Percentiles rank a stretch among this genome's conserved stretches.
Conservation (phyloP, 2,329 filamentous ascomycete species). For the Monosporascus sp. region DNA sequence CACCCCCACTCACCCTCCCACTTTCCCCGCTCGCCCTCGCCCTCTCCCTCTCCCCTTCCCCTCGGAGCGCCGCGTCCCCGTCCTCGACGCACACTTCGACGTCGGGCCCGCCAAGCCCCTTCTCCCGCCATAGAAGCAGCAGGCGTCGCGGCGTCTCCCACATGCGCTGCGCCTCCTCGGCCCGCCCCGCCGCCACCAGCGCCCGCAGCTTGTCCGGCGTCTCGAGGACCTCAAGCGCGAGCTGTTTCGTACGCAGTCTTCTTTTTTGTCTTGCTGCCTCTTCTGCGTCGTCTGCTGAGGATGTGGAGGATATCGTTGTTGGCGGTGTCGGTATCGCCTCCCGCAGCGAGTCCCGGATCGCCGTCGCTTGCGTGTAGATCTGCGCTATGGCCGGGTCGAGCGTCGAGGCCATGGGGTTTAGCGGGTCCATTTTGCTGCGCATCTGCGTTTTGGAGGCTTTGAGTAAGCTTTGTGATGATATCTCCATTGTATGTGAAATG, state of each 20-base stretch:
- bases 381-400: constrained; percentile 68
- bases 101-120: constrained; percentile 48
- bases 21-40: neutral
- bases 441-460: constrained; percentile 42
- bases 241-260: constrained; percentile 40
- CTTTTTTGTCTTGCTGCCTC: constrained; percentile 27
- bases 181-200: constrained; percentile 53
- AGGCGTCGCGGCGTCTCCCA: constrained; percentile 51
- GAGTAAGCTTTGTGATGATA: neutral
- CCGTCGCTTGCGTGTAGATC: constrained; percentile 59
- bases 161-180: constrained; percentile 53
- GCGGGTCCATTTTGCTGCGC: constrained; percentile 73
- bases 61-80: constrained; percentile 44
- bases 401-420: constrained; percentile 68
- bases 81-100: constrained; percentile 49
- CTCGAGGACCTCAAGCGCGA: constrained; percentile 58
- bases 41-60: constrained; percentile 6
- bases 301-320: constrained; percentile 20
- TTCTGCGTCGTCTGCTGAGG: constrained; percentile 16
- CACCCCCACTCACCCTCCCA: neutral
- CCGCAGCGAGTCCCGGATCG: constrained; percentile 48
- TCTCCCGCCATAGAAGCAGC: constrained; percentile 48
- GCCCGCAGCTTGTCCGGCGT: constrained; percentile 53
- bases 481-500: neutral
- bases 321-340: constrained; percentile 41